Conservation (phyloP, 805 yeast genomes). For the Saccharomycopsis fermentans region DNA sequence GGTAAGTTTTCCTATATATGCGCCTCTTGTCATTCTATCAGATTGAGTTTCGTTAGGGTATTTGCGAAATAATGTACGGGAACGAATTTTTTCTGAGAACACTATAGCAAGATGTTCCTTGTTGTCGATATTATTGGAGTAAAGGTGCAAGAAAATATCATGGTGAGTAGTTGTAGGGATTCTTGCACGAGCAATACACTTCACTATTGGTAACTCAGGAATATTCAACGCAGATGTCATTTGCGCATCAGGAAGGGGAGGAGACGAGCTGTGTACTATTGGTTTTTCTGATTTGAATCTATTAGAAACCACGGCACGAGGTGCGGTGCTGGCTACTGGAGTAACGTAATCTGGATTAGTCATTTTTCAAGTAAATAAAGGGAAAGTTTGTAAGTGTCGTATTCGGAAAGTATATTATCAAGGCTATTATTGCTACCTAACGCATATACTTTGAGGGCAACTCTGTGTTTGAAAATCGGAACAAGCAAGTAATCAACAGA, state of each 20-base stretch:
- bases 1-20: slow-evolving; percentile 78
- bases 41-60: slow-evolving; percentile 70
- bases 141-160: slow-evolving; percentile 85
- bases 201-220: slow-evolving; percentile 53
- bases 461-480: no score
- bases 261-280: background rate
- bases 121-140: slow-evolving; percentile 73
- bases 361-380: background rate
- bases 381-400: background rate
- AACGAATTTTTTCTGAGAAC: slow-evolving; percentile 85
- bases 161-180: slow-evolving; percentile 95
- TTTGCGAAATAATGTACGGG: slow-evolving; percentile 54
- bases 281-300: background rate
- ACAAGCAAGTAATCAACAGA: no score
- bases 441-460: no score
- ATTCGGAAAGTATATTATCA: no score
- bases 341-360: background rate
- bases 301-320: background rate
- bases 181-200: slow-evolving; percentile 88
- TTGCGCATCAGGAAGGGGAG: background rate
- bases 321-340: background rate
- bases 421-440: no score
- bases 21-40: slow-evolving; percentile 98
- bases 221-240: background rate
- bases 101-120: slow-evolving; percentile 97